Base-by-base conservation (phyloP, 2,329 filamentous ascomycete genomes). In the Penicillium sp. region DNA sequence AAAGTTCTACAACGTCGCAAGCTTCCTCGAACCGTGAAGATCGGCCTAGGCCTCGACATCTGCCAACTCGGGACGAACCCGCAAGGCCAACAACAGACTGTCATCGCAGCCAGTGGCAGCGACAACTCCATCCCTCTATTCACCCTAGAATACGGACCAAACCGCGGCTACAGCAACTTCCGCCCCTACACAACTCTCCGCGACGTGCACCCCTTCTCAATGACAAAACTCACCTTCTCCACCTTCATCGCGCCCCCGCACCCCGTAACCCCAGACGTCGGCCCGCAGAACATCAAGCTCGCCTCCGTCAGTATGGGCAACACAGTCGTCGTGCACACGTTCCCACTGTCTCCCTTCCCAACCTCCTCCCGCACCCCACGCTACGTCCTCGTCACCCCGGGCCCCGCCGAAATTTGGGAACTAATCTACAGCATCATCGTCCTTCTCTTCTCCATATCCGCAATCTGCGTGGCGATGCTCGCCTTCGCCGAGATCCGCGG, bases 261-360 rank as follows among this genome's bases (percentile, higher is more conserved):
- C 44, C 66, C 78, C n/a, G 72, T 77, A 54, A 72, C 69, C 3
- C 64, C 73, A 59, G 66, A 72, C 48, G 71, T 71, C 44, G 63
- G 66, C 33, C 75, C 79, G 15, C 78, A 83, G 59, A 81, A 81
- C 61, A 72, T 94, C 58, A 87, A 87, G 60, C 79, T 95, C 3
- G 89, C 87, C 28, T 90, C 86, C 41, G 85, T 88, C 35, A 88
- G 85, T 43, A 82, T 94, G 59, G 84, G 82, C 53, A 90, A 89
- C 65, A 87, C 83, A 0, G 81, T 89, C 35, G 81, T 85, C 28
- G 83, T 95, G 24, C 87, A 95, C 68, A 85, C 81, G 34, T 82
- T 95, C 54, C 83, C 87, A 0, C 77, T 95, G 6, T 65, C 71
- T 5, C 71, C 71, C 9, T 67, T 65, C 31, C 71, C 72, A 7